Conservation (phyloP, 2,329 filamentous ascomycete species). For the Venturia pyrina region DNA sequence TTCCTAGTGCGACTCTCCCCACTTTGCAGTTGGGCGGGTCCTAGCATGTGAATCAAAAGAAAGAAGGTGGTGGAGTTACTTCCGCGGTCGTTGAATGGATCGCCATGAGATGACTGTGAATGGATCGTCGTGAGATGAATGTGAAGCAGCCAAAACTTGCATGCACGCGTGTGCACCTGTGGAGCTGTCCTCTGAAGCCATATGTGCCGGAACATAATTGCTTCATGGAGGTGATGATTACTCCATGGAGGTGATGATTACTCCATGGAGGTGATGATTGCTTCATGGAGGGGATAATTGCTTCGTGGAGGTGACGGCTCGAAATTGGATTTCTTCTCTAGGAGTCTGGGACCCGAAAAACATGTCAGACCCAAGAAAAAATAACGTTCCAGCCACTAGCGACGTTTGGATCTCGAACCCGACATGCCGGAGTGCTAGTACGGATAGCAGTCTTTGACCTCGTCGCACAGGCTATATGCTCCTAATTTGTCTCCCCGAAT, state of each 20-base stretch:
- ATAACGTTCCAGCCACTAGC: background rate
- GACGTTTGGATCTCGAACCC: background rate
- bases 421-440: background rate
- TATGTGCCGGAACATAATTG: background rate
- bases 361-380: background rate
- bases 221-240: too few species aligned
- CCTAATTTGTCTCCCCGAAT: background rate
- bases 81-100: too few species aligned
- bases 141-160: background rate
- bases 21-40: background rate
- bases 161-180: background rate
- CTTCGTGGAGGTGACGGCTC: background rate
- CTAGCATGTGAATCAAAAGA: background rate
- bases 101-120: too few species aligned
- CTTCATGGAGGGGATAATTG: conserved; percentile 4
- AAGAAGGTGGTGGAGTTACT: background rate
- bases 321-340: background rate
- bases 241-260: too few species aligned
- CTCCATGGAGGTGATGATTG: too few species aligned
- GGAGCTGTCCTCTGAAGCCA: background rate
- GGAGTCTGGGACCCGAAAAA: background rate
- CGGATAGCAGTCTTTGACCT: background rate
- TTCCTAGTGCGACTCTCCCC: background rate
- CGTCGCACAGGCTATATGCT: background rate
- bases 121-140: background rate